A percentile compares a stretch with the other conserved stretches of the same genome.
Evolutionary conservation across 2,329 filamentous ascomycete species (phyloP).

Genomic region (Phialophora tarda): DNA sequence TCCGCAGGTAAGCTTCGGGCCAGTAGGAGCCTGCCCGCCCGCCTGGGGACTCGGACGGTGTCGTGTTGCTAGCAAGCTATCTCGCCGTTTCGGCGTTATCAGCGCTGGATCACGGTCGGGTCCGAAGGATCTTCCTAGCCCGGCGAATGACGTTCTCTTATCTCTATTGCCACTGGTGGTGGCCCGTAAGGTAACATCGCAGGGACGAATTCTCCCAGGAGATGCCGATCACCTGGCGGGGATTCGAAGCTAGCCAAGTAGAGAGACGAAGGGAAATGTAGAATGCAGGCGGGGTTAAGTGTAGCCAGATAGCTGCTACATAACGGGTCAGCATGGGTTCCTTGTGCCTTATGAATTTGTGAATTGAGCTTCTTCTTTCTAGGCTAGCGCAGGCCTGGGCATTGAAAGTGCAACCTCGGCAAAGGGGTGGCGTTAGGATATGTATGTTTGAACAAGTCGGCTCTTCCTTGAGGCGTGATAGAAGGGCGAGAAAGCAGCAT

Average conservation of each 20-base stretch:
- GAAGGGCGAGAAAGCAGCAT: neutral
- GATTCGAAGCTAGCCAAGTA: conserved; percentile 1
- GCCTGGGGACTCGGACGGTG: neutral
- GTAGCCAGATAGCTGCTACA: neutral
- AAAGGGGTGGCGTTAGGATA: neutral
- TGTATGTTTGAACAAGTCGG: neutral
- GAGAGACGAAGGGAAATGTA: neutral
- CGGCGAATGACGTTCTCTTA: conserved; percentile 6
- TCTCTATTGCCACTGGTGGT: conserved; percentile 12
- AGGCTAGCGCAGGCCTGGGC: neutral
- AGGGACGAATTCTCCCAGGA: neutral
- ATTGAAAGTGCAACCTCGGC: neutral
- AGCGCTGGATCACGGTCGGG: neutral
- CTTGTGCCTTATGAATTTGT: neutral
- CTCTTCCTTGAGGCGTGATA: neutral
- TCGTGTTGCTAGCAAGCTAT: neutral
- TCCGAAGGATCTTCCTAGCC: neutral
- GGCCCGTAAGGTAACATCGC: conserved; percentile 14
- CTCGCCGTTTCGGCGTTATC: neutral
- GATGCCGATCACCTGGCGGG: conserved; percentile 11
- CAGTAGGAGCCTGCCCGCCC: neutral
- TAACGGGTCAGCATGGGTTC: neutral
- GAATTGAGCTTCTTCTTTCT: neutral
- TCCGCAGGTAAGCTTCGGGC: neutral
- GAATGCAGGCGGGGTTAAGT: neutral